Conservation (phyloP, 1,139 yeast species). For the Nakaseomyces nivariensis region DNA sequence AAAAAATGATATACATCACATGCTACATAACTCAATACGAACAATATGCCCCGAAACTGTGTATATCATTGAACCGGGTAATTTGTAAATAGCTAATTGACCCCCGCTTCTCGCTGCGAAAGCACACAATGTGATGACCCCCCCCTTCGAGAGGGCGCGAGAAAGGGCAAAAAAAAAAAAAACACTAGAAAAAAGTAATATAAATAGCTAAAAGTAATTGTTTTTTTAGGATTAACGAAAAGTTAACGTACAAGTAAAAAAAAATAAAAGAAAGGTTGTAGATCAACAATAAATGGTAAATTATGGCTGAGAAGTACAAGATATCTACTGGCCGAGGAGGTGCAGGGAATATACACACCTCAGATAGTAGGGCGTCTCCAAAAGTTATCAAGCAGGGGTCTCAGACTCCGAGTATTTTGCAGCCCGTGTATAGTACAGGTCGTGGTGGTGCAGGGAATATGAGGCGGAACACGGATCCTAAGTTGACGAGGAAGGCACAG, state of each 20-base stretch:
- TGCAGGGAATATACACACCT: conserved; percentile 55
- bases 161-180: too few relatives aligned
- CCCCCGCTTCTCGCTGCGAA: too few relatives aligned
- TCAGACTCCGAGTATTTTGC: conserved; percentile 50
- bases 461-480: conserved; percentile 55
- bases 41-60: too few relatives aligned
- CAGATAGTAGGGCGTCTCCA: conserved; percentile 42
- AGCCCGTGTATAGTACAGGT: conserved; percentile 59
- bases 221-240: too few relatives aligned
- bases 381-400: conserved; percentile 51
- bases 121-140: too few relatives aligned
- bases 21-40: not conserved
- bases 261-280: not conserved
- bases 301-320: conserved; percentile 8
- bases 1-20: too few relatives aligned
- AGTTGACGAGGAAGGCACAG: conserved; percentile 53
- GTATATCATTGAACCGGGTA: too few relatives aligned
- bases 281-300: not conserved
- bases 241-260: not conserved
- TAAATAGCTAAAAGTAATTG: not conserved
- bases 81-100: too few relatives aligned
- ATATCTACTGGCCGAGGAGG: conserved; percentile 74
- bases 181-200: not conserved
- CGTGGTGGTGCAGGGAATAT: conserved; percentile 79
- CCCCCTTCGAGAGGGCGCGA: too few relatives aligned